phyloP scores from a whole-genome alignment of 108 stramenopile species.

The Seminavis robusta region DNA sequence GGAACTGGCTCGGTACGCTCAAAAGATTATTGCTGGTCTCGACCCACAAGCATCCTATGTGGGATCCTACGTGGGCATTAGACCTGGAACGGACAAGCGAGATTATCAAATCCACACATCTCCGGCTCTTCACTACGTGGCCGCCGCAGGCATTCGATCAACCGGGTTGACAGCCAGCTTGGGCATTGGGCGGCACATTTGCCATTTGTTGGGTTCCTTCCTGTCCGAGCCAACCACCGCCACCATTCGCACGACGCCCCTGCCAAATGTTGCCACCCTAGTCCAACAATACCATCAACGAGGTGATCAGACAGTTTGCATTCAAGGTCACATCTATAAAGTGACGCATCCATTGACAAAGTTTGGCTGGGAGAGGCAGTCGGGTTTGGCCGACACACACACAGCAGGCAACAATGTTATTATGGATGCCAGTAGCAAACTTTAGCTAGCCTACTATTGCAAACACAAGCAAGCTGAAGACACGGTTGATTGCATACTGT shows the following conservation, averaged over 20 bases:
- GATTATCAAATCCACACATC: conserved; percentile 70
- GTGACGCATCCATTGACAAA: conserved; percentile 75
- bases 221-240: conserved; percentile 10
- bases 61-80: conserved; percentile 78
- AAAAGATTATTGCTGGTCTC: conserved; percentile 29
- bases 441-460: too few species aligned
- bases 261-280: conserved; percentile 47
- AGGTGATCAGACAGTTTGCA: conserved; percentile 35
- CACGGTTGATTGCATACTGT: too few species aligned
- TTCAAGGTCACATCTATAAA: conserved; percentile 44
- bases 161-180: conserved; percentile 78
- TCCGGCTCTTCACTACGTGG: conserved; percentile 43
- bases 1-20: conserved; percentile 30
- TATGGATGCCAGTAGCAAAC: too few species aligned
- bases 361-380: conserved; percentile 47
- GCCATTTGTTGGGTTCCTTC: conserved; percentile 29
- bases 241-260: conserved; percentile 31
- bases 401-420: background rate
- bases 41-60: conserved; percentile 29
- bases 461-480: too few species aligned
- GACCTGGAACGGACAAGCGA: conserved; percentile 68
- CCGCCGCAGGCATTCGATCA: conserved; percentile 73
- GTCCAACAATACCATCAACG: conserved; percentile 45
- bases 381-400: conserved; percentile 16
- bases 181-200: conserved; percentile 70